Percentiles rank a stretch among this genome's conserved stretches.
phyloP scores from a whole-genome alignment of 148 eudicot genomes.

The Rhododendron henanense region DNA sequence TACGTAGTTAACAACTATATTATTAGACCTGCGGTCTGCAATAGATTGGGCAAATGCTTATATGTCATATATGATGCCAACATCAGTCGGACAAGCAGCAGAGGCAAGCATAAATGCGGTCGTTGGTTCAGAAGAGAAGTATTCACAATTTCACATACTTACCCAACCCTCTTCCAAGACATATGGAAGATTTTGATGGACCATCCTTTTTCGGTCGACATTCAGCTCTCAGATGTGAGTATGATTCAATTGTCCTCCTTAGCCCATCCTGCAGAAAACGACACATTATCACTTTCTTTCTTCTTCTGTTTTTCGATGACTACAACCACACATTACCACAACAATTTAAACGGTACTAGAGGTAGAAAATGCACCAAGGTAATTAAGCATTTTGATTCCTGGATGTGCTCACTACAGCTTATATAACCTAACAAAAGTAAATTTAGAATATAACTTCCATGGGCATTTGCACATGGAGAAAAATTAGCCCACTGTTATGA shows the following conservation, averaged over 20 bases:
- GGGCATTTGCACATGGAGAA: background rate
- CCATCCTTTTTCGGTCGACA: slow-evolving; percentile 57
- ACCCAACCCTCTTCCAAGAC: slow-evolving; percentile 84
- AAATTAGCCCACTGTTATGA: background rate
- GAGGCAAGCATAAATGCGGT: background rate
- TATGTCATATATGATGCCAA: background rate
- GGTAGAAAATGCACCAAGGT: background rate
- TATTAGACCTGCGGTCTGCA: background rate
- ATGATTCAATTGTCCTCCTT: slow-evolving; percentile 85
- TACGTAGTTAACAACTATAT: background rate
- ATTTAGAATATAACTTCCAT: background rate
- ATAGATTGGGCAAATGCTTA: background rate
- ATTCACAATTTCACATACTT: slow-evolving; percentile 1
- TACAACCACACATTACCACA: background rate
- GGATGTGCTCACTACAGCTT: background rate
- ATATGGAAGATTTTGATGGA: slow-evolving; percentile 57
- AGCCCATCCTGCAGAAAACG: slow-evolving; percentile 73
- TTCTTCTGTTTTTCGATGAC: background rate
- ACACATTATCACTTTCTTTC: background rate
- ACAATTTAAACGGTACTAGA: background rate
- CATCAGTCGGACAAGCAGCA: background rate
- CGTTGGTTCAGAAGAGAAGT: slow-evolving; percentile 5
- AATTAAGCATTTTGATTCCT: background rate
- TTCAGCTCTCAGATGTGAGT: slow-evolving; percentile 78
- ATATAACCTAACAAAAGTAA: background rate